These are phyloP conservation scores for Colletotrichum viniferum DNA, from an alignment of 2,329 filamentous ascomycete species.

Conservation along the genomic window DNA sequence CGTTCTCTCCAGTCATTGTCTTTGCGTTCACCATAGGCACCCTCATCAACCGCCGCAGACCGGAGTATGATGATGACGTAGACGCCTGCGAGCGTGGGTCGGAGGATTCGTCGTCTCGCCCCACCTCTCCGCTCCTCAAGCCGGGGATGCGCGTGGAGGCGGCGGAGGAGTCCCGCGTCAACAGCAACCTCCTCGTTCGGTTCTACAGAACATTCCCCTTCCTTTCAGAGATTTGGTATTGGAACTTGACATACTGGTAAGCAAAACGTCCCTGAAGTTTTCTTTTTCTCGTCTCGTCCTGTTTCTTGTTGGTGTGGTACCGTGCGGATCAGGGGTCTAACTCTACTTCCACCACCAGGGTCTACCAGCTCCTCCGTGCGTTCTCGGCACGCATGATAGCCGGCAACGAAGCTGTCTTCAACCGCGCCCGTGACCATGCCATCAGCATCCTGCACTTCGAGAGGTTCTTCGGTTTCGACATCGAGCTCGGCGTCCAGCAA, in stretches of 20 bases:
- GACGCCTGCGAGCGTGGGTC: conserved; percentile 10
- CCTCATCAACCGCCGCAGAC: conserved; percentile 21
- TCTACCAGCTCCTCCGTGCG: conserved; percentile 49
- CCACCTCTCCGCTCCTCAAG: conserved; percentile 14
- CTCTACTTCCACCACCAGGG: conserved; percentile 24
- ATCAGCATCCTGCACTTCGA: conserved; percentile 44
- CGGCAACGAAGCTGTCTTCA: conserved; percentile 40
- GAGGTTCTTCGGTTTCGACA: conserved; percentile 36
- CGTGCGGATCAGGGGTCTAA: background rate
- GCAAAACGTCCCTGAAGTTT: background rate
- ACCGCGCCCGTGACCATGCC: conserved; percentile 42
- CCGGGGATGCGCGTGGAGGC: conserved; percentile 10
- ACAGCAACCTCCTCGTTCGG: conserved; percentile 20
- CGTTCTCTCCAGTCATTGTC: conserved; percentile 6
- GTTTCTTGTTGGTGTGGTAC: background rate
- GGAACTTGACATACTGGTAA: conserved; percentile 39
- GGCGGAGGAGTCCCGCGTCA: conserved; percentile 12
- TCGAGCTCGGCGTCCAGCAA: conserved; percentile 44
- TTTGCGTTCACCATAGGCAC: conserved; percentile 16
- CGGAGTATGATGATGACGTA: conserved; percentile 5
- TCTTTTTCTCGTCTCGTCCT: background rate
- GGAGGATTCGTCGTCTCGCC: conserved; percentile 7
- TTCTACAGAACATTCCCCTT: conserved; percentile 37
- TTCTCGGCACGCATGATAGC: conserved; percentile 44
- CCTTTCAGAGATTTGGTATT: conserved; percentile 39